A percentile compares a stretch with the other conserved stretches of the same genome.
Conservation (phyloP, 176 grass and related monocot genomes). For the Rhynchospora pubera region DNA sequence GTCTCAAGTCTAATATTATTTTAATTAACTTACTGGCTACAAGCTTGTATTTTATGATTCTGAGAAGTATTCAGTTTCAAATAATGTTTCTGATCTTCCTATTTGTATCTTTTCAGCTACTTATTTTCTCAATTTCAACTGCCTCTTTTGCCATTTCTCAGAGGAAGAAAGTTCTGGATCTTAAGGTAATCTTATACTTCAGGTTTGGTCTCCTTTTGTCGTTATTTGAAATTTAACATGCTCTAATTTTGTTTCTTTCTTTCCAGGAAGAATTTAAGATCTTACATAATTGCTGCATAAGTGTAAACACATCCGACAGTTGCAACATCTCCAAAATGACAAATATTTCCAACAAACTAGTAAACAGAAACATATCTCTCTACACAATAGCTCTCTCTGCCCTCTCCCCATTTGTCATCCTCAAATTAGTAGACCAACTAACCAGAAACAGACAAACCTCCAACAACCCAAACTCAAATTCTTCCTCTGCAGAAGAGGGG, state of each 20-base stretch:
- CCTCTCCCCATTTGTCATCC: conserved; percentile 35
- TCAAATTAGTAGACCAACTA: conserved; percentile 54
- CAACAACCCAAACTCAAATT: not conserved
- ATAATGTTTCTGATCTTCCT: conserved; percentile 12
- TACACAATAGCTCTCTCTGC: conserved; percentile 46
- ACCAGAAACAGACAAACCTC: conserved; percentile 13
- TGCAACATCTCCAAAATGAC: conserved; percentile 15
- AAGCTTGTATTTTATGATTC: no score
- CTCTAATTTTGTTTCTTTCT: not conserved
- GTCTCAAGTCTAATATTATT: not conserved
- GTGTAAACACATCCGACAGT: conserved; percentile 5
- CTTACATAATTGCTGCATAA: conserved; percentile 27
- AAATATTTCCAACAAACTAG: conserved; percentile 11
- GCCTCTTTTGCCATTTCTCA: conserved; percentile 58
- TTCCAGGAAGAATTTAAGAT: conserved; percentile 50
- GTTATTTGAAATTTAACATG: not conserved
- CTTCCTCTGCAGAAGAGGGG: conserved; percentile 42
- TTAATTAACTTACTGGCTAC: not conserved
- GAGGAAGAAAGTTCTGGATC: conserved; percentile 51
- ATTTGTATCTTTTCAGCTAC: conserved; percentile 48
- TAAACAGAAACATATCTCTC: conserved; percentile 32
- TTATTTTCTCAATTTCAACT: conserved; percentile 40
- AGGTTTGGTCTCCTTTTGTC: not conserved
- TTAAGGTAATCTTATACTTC: conserved; percentile 46
- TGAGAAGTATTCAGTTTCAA: not conserved